Evolutionary conservation across 2,329 filamentous ascomycete species (phyloP).

Genomic region (Aureobasidium sp.): DNA sequence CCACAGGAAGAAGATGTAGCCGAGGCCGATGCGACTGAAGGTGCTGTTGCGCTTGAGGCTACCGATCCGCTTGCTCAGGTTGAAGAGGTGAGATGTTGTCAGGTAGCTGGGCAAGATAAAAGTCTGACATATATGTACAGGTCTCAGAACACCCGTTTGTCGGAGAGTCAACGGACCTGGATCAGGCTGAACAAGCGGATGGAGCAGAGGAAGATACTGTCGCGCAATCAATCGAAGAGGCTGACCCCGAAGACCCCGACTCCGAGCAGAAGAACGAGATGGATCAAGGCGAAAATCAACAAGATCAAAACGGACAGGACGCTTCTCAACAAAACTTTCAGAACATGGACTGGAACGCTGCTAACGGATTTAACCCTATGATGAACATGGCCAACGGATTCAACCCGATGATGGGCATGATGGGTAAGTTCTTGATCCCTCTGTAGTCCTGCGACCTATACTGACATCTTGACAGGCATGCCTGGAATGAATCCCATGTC

Average conservation of each 20-base stretch:
- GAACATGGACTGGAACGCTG: slow-evolving; percentile 47
- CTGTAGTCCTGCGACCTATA: neutral
- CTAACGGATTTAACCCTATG: slow-evolving; percentile 61
- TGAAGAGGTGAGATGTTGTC: slow-evolving; percentile 4
- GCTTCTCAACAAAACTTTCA: slow-evolving; percentile 42
- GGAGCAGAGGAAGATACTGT: slow-evolving; percentile 9
- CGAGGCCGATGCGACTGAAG: slow-evolving; percentile 2
- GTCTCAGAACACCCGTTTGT: neutral
- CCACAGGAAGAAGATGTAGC: slow-evolving; percentile 6
- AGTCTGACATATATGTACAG: neutral
- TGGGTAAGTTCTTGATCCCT: slow-evolving; percentile 59
- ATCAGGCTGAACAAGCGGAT: neutral
- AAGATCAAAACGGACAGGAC: slow-evolving; percentile 21
- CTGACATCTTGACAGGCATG: slow-evolving; percentile 52
- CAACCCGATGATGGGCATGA: slow-evolving; percentile 94
- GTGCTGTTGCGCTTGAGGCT: slow-evolving; percentile 4
- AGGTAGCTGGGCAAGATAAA: neutral
- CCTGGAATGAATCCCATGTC: slow-evolving; percentile 72
- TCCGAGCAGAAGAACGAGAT: neutral
- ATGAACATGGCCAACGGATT: slow-evolving; percentile 65
- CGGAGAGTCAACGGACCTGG: neutral
- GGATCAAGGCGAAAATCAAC: neutral
- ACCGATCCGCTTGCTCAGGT: slow-evolving; percentile 11
- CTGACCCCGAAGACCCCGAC: neutral
- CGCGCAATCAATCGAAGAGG: slow-evolving; percentile 4